These are phyloP conservation scores for Hygrophila difformis DNA, from an alignment of 257 asterid genomes.

Conservation along the genomic window DNA sequence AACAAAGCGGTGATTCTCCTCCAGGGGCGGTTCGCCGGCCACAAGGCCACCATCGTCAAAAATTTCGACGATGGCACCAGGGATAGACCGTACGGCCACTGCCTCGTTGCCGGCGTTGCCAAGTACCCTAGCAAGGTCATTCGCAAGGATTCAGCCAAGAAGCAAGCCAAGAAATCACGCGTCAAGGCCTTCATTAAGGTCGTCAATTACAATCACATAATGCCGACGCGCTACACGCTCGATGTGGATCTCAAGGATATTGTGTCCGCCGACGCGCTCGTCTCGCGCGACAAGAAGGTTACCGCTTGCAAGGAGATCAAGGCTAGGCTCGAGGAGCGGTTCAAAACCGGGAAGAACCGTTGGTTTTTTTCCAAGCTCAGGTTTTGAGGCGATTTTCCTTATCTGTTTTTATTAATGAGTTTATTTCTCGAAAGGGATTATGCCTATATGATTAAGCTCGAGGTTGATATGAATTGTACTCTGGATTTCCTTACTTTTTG, in stretches of 20 bases:
- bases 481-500: too few relatives aligned
- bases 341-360: conserved; percentile 38
- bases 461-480: too few relatives aligned
- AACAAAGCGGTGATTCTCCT: conserved; percentile 34
- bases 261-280: conserved; percentile 16
- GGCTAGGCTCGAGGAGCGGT: conserved; percentile 32
- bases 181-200: conserved; percentile 33
- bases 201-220: conserved; percentile 33
- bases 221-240: conserved; percentile 44
- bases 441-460: too few relatives aligned
- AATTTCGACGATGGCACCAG: conserved; percentile 35
- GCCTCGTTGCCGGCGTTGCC: conserved; percentile 29
- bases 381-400: conserved; percentile 22
- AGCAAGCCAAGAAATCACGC: conserved; percentile 38
- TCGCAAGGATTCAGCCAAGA: conserved; percentile 39
- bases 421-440: too few relatives aligned
- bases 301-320: conserved; percentile 30
- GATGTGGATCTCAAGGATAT: conserved; percentile 36
- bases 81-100: conserved; percentile 37
- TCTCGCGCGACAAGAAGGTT: conserved; percentile 30
- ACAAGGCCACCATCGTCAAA: conserved; percentile 22
- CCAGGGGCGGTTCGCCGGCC: conserved; percentile 32
- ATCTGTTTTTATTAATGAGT: too few relatives aligned
- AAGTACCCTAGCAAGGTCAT: conserved; percentile 38
- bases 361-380: conserved; percentile 39